Percentiles rank a stretch among this genome's conserved stretches.
These are phyloP conservation scores for Hypoxylon sp. DNA, from an alignment of 2,329 filamentous ascomycete genomes.

Conservation along the genomic window DNA sequence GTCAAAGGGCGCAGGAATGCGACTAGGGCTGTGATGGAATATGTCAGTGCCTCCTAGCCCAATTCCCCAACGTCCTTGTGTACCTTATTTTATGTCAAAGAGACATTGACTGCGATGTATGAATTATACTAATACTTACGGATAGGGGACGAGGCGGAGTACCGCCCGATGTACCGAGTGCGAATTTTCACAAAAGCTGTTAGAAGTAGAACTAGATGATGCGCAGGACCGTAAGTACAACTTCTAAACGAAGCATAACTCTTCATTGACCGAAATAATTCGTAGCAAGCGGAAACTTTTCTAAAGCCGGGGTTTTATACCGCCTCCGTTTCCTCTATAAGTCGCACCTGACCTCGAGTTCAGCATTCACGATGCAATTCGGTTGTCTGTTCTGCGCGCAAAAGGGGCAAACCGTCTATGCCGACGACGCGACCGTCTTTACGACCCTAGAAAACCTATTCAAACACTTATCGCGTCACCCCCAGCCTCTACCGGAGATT, in stretches of 20 bases:
- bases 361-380: conserved; percentile 53
- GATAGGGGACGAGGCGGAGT: conserved; percentile 41
- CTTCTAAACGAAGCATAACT: not conserved
- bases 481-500: conserved; percentile 57
- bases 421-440: conserved; percentile 60
- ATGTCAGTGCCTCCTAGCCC: conserved; percentile 37
- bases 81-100: not conserved
- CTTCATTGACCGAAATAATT: not conserved
- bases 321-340: conserved; percentile 60
- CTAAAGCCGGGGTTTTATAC: conserved; percentile 54
- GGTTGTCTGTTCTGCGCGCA: conserved; percentile 58
- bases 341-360: conserved; percentile 55
- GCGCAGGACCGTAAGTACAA: conserved; percentile 40
- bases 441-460: conserved; percentile 55
- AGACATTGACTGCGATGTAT: not conserved
- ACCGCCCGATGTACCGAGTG: conserved; percentile 43
- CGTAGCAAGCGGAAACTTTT: conserved; percentile 54
- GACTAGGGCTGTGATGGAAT: conserved; percentile 50
- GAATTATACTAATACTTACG: conserved; percentile 14
- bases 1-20: conserved; percentile 54
- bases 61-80: not conserved
- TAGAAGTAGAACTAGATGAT: conserved; percentile 42
- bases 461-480: conserved; percentile 57
- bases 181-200: conserved; percentile 40
- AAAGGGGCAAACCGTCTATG: conserved; percentile 51